Conservation (phyloP, 371 early-diverging fungal species). For the Capillidium rhysosporum region DNA sequence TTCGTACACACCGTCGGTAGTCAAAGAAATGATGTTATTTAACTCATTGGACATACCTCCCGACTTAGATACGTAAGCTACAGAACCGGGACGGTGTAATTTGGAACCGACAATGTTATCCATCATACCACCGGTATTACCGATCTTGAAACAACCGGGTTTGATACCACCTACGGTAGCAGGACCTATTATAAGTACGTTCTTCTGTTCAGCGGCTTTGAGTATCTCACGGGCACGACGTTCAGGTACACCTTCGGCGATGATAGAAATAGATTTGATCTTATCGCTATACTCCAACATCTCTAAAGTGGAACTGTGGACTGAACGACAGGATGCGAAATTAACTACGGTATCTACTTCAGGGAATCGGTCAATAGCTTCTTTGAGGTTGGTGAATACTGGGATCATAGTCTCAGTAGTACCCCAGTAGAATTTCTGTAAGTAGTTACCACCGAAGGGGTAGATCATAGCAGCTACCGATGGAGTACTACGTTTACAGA, state of each 20-base stretch:
- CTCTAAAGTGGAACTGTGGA: slow-evolving; percentile 78
- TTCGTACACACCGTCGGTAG: slow-evolving; percentile 95
- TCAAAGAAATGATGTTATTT: slow-evolving; percentile 91
- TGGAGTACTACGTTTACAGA: slow-evolving; percentile 88
- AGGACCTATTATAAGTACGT: slow-evolving; percentile 87
- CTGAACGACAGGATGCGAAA: slow-evolving; percentile 93
- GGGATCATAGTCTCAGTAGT: slow-evolving; percentile 89
- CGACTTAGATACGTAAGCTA: slow-evolving; percentile 93
- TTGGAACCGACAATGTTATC: slow-evolving; percentile 95
- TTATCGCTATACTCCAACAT: slow-evolving; percentile 38
- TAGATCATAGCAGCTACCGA: slow-evolving; percentile 98
- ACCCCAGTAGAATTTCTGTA: slow-evolving; percentile 98
- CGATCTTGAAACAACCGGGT: slow-evolving; percentile 98
- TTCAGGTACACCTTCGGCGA: slow-evolving; percentile 98
- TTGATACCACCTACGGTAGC: slow-evolving; percentile 98
- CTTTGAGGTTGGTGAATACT: slow-evolving; percentile 73
- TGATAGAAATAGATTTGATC: slow-evolving; percentile 86
- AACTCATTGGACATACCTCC: slow-evolving; percentile 99
- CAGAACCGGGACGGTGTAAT: slow-evolving; percentile 88
- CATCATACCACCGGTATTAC: slow-evolving; percentile 99
- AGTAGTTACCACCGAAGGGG: slow-evolving; percentile 94
- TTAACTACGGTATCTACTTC: slow-evolving; percentile 90
- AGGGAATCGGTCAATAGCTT: slow-evolving; percentile 68
- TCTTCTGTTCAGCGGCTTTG: slow-evolving; percentile 55
- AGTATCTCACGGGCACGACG: slow-evolving; percentile 81